Evolutionary conservation across 2,329 filamentous ascomycete genomes (phyloP).

Genomic region (Oidium heveae): DNA sequence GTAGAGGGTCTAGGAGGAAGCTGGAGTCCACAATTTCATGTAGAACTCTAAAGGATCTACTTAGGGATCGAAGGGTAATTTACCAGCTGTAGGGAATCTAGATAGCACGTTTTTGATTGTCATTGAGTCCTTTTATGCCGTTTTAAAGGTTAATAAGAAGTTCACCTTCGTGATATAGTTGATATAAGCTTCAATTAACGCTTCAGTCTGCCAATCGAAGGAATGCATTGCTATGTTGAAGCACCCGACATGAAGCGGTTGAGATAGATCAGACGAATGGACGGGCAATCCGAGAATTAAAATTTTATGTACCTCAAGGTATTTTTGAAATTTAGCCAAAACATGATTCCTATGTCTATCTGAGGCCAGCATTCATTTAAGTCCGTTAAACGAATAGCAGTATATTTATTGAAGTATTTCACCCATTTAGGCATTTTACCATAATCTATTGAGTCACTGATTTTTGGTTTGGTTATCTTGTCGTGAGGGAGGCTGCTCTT

Average conservation of each 20-base stretch:
- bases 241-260: conserved; percentile 4
- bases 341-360: conserved; percentile 5
- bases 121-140: conserved; percentile 9
- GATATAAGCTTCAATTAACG: background rate
- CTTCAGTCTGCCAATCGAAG: background rate
- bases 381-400: background rate
- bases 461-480: background rate
- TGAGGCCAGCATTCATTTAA: conserved; percentile 3
- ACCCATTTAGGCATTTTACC: background rate
- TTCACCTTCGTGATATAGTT: conserved; percentile 11
- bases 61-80: conserved; percentile 12
- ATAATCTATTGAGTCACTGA: background rate
- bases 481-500: background rate
- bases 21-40: conserved; percentile 1
- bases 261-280: background rate
- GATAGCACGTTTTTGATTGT: conserved; percentile 10
- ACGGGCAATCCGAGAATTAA: conserved; percentile 8
- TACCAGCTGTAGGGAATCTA: conserved; percentile 12
- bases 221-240: conserved; percentile 14
- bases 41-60: conserved; percentile 8
- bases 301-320: conserved; percentile 16
- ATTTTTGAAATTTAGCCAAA: conserved; percentile 3
- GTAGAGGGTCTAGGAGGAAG: background rate
- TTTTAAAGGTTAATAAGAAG: conserved; percentile 10
- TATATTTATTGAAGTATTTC: conserved; percentile 8